Conservation (phyloP, 139 green algal species). For the Chlamydomonas applanata region DNA sequence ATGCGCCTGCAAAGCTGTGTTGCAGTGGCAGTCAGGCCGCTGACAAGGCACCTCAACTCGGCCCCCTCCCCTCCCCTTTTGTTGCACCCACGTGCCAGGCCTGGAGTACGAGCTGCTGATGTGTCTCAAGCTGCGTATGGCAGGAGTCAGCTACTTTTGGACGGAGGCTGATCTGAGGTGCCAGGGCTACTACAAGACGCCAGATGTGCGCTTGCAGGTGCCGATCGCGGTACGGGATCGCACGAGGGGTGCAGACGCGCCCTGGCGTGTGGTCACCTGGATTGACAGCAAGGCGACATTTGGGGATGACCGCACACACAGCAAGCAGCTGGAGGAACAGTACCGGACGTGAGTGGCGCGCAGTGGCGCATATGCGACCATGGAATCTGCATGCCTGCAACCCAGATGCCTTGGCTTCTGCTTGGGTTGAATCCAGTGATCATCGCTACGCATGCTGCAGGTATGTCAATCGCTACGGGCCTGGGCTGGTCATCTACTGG, state of each 20-base stretch:
- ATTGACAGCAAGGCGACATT: slow-evolving; percentile 96
- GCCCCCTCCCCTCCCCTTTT: too few relatives aligned
- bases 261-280: slow-evolving; percentile 76
- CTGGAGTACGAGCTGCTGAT: slow-evolving; percentile 75
- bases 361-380: background rate
- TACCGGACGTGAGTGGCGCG: slow-evolving; percentile 52
- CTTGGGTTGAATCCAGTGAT: too few relatives aligned
- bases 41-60: too few relatives aligned
- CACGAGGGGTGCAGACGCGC: background rate
- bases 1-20: too few relatives aligned
- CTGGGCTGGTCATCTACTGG: slow-evolving; percentile 93
- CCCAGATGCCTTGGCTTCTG: background rate
- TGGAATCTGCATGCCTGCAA: background rate
- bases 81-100: too few relatives aligned
- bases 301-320: slow-evolving; percentile 72
- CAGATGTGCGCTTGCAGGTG: slow-evolving; percentile 81
- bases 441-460: background rate
- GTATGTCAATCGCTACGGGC: slow-evolving; percentile 81
- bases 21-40: background rate
- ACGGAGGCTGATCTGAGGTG: slow-evolving; percentile 73
- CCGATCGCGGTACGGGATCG: slow-evolving; percentile 59
- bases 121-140: slow-evolving; percentile 48
- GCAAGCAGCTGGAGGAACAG: slow-evolving; percentile 64
- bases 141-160: slow-evolving; percentile 67
- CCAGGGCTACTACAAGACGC: slow-evolving; percentile 82